Percentiles rank a stretch among this genome's conserved stretches.
phyloP scores from a whole-genome alignment of 257 asterid species.

The Jaltomata sinuosa region DNA sequence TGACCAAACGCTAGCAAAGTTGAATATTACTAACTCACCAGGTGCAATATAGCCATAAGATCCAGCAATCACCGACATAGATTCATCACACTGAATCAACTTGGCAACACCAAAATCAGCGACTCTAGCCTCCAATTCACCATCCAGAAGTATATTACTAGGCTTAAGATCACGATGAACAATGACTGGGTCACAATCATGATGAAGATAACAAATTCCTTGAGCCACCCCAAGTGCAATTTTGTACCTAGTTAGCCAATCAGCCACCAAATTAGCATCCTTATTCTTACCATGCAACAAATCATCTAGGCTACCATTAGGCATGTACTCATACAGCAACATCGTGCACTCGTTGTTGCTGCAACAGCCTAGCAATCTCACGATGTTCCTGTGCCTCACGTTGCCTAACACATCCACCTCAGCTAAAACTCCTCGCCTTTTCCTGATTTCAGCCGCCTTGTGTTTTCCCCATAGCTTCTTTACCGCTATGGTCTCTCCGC shows the following conservation, averaged over 20 bases:
- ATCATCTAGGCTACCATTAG: slow-evolving; percentile 78
- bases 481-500: slow-evolving; percentile 84
- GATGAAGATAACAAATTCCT: slow-evolving; percentile 83
- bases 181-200: slow-evolving; percentile 77
- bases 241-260: slow-evolving; percentile 68
- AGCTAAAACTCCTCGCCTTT: slow-evolving; percentile 63
- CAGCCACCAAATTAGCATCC: slow-evolving; percentile 39
- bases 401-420: slow-evolving; percentile 89
- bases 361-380: slow-evolving; percentile 67
- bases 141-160: slow-evolving; percentile 63
- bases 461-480: slow-evolving; percentile 82
- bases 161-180: slow-evolving; percentile 78
- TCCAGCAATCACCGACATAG: slow-evolving; percentile 88
- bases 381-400: slow-evolving; percentile 82
- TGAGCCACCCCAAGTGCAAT: slow-evolving; percentile 86
- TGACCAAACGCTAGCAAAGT: too few relatives aligned
- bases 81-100: slow-evolving; percentile 52
- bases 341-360: slow-evolving; percentile 52
- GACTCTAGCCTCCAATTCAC: slow-evolving; percentile 68
- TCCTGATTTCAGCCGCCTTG: slow-evolving; percentile 41
- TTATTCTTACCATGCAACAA: slow-evolving; percentile 67
- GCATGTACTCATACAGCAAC: slow-evolving; percentile 91
- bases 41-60: slow-evolving; percentile 97
- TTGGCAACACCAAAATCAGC: slow-evolving; percentile 93
- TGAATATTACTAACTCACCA: slow-evolving; percentile 32